Evolutionary conservation across 192 early-diverging fungal genomes (phyloP).

Genomic region (Backusella psychrophila): DNA sequence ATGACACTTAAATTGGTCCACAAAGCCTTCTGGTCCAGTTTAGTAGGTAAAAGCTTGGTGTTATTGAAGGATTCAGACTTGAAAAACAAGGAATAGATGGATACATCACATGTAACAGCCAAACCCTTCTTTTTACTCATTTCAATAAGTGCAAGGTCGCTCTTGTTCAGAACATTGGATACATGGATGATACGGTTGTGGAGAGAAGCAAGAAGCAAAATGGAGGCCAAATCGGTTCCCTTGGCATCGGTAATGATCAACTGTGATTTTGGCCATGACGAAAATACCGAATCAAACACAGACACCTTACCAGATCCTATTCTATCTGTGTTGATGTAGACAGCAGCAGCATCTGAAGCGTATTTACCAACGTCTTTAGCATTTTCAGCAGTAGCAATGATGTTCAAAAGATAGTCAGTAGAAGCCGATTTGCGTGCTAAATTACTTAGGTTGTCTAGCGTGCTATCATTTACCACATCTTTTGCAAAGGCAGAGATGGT

Average conservation of each 20-base stretch:
- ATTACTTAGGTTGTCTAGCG: constrained; percentile 49
- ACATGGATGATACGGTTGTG: constrained; percentile 86
- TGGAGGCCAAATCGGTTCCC: constrained; percentile 83
- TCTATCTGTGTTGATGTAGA: constrained; percentile 62
- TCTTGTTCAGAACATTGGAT: constrained; percentile 72
- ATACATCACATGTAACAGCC: constrained; percentile 91
- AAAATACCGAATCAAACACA: constrained; percentile 72
- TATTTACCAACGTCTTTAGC: constrained; percentile 41
- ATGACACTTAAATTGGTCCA: constrained; percentile 81
- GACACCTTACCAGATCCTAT: constrained; percentile 49
- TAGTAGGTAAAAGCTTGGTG: constrained; percentile 43
- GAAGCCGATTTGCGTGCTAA: constrained; percentile 57
- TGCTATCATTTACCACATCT: constrained; percentile 34
- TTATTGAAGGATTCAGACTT: constrained; percentile 45
- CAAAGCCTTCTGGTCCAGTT: constrained; percentile 67
- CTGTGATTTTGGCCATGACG: constrained; percentile 70
- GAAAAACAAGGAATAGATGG: constrained; percentile 82
- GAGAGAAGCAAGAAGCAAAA: constrained; percentile 84
- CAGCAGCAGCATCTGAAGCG: constrained; percentile 44
- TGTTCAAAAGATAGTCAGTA: constrained; percentile 72
- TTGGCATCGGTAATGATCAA: constrained; percentile 84
- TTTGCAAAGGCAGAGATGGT: constrained; percentile 63
- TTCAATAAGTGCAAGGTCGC: constrained; percentile 84
- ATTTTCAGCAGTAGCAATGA: constrained; percentile 72
- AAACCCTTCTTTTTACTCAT: constrained; percentile 86